Evolutionary conservation across 1,139 yeast species (phyloP).

Genomic region (Yamadazyma membranifaciens): DNA sequence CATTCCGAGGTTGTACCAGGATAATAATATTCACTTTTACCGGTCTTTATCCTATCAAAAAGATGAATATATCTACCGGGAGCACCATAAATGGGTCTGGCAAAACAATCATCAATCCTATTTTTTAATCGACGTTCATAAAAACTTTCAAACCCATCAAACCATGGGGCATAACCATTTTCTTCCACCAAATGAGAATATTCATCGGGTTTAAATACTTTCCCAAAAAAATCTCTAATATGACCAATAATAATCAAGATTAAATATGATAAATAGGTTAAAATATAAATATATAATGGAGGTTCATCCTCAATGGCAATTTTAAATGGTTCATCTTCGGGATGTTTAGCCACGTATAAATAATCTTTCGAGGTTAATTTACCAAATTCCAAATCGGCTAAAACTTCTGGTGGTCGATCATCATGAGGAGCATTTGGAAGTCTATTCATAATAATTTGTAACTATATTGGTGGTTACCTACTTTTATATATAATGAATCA

Average conservation of each 20-base stretch:
- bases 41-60: conserved; percentile 68
- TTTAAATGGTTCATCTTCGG: conserved; percentile 53
- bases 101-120: conserved; percentile 92
- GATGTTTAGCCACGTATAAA: conserved; percentile 52
- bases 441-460: conserved; percentile 9
- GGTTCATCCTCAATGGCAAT: conserved; percentile 80
- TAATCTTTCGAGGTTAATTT: conserved; percentile 55
- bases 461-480: no score
- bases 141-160: conserved; percentile 89
- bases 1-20: conserved; percentile 77
- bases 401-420: conserved; percentile 45
- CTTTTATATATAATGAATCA: no score
- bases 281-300: conserved; percentile 71
- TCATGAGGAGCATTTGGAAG: conserved; percentile 55
- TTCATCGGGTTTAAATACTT: conserved; percentile 62
- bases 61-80: conserved; percentile 91
- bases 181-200: conserved; percentile 68
- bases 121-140: conserved; percentile 88
- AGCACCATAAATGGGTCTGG: conserved; percentile 93
- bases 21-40: conserved; percentile 62
- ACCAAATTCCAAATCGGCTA: conserved; percentile 67
- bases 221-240: conserved; percentile 82
- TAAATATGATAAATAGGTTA: conserved; percentile 82
- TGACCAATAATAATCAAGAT: conserved; percentile 87
- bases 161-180: conserved; percentile 96